A percentile compares a stretch with the other conserved stretches of the same genome.
Conservation (phyloP, 2,329 filamentous ascomycete species). For the Didymella keratinophila region DNA sequence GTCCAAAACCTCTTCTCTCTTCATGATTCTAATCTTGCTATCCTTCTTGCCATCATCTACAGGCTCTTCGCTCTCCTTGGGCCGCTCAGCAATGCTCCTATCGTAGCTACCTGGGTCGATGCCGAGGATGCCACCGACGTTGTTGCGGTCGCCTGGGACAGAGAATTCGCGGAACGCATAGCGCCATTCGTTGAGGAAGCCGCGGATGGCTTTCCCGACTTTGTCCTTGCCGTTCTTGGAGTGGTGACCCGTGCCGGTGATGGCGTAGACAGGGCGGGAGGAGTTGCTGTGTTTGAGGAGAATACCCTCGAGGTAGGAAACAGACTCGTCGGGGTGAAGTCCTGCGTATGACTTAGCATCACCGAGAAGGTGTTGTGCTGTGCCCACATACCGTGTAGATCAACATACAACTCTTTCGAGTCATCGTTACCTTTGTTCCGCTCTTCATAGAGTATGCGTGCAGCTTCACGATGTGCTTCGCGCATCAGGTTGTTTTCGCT, state of each 20-base stretch:
- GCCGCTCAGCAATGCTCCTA: slow-evolving; percentile 50
- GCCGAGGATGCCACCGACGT: slow-evolving; percentile 71
- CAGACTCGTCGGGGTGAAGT: slow-evolving; percentile 97
- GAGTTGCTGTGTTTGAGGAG: slow-evolving; percentile 81
- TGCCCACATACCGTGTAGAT: slow-evolving; percentile 72
- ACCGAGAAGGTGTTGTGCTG: no score
- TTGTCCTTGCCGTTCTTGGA: slow-evolving; percentile 99
- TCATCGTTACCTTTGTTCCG: slow-evolving; percentile 75
- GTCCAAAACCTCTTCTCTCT: slow-evolving; percentile 48
- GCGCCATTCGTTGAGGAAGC: slow-evolving; percentile 92
- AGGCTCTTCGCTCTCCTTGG: slow-evolving; percentile 45
- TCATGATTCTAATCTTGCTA: slow-evolving; percentile 49
- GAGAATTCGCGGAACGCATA: slow-evolving; percentile 97
- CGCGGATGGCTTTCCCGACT: slow-evolving; percentile 90
- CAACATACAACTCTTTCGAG: slow-evolving; percentile 83
- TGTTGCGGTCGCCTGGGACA: slow-evolving; percentile 92
- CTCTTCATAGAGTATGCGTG: slow-evolving; percentile 89
- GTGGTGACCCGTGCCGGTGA: slow-evolving; percentile 95
- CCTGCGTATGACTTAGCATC: slow-evolving; percentile 51
- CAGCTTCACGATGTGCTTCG: slow-evolving; percentile 94
- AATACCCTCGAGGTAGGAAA: slow-evolving; percentile 89
- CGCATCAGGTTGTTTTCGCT: slow-evolving; percentile 98
- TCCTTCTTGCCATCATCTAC: slow-evolving; percentile 41
- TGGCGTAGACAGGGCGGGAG: slow-evolving; percentile 83
- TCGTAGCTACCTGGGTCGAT: slow-evolving; percentile 70